phyloP scores from a whole-genome alignment of 306 rosid species.

The Lagenaria siceraria region DNA sequence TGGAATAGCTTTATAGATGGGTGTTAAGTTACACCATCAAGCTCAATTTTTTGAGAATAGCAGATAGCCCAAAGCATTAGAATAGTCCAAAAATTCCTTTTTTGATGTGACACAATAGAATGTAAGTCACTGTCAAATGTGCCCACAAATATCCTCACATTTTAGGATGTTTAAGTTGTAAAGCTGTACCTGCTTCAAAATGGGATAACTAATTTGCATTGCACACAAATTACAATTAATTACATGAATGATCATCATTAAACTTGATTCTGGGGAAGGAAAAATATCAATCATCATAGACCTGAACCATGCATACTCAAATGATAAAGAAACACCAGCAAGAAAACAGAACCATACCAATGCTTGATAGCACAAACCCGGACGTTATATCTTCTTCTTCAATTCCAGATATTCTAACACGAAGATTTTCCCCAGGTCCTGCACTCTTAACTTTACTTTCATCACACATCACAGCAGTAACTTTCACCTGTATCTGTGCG shows the following conservation, averaged over 20 bases:
- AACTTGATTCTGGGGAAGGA: background rate
- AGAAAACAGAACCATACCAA: conserved; percentile 33
- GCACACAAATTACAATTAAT: background rate
- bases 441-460: conserved; percentile 60
- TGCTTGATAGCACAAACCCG: conserved; percentile 76
- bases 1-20: background rate
- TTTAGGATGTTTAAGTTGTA: background rate
- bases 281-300: background rate
- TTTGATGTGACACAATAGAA: background rate
- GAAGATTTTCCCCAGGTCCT: conserved; percentile 98
- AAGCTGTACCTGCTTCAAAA: background rate
- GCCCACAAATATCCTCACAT: background rate
- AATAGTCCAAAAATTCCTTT: background rate
- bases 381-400: conserved; percentile 75
- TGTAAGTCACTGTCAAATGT: background rate
- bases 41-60: background rate
- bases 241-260: background rate
- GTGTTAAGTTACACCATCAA: background rate
- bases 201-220: background rate
- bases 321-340: background rate
- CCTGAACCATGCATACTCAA: background rate
- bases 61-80: background rate
- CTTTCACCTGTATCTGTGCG: conserved; percentile 72
- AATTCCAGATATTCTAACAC: conserved; percentile 69
- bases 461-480: conserved; percentile 47